These are phyloP conservation scores for Backusella psychrophila DNA, from an alignment of 192 early-diverging fungal genomes.

Conservation along the genomic window DNA sequence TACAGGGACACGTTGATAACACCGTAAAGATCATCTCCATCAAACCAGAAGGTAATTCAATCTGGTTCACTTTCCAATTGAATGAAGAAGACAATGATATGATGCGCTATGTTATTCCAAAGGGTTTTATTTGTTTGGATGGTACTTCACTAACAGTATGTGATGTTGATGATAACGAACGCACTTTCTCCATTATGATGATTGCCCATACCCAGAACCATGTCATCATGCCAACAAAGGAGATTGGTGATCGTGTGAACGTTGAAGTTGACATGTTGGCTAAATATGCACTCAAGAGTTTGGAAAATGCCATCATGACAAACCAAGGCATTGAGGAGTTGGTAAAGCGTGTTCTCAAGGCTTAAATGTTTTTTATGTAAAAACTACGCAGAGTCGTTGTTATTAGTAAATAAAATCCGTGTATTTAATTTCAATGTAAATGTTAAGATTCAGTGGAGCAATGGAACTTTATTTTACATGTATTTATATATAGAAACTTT, in stretches of 20 bases:
- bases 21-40: conserved; percentile 73
- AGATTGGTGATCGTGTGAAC: conserved; percentile 79
- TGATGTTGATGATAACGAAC: conserved; percentile 72
- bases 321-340: conserved; percentile 36
- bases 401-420: not conserved
- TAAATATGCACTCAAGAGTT: conserved; percentile 77
- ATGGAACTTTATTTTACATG: not conserved
- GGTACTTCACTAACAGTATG: conserved; percentile 95
- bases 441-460: not conserved
- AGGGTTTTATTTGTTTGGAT: conserved; percentile 93
- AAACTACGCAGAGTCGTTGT: not conserved
- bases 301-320: conserved; percentile 77
- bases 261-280: conserved; percentile 98
- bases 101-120: conserved; percentile 87
- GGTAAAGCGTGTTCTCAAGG: conserved; percentile 25
- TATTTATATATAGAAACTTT: not conserved
- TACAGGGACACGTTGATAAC: conserved; percentile 94
- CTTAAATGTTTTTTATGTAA: not conserved
- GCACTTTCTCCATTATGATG: conserved; percentile 91
- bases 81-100: conserved; percentile 46
- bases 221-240: conserved; percentile 75
- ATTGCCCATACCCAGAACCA: conserved; percentile 89
- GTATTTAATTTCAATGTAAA: not conserved
- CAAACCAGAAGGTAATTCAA: conserved; percentile 86
- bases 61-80: conserved; percentile 71